phyloP scores from a whole-genome alignment of 1,284 basidiomycete genomes.

The Ceratobasidium theobromae region DNA sequence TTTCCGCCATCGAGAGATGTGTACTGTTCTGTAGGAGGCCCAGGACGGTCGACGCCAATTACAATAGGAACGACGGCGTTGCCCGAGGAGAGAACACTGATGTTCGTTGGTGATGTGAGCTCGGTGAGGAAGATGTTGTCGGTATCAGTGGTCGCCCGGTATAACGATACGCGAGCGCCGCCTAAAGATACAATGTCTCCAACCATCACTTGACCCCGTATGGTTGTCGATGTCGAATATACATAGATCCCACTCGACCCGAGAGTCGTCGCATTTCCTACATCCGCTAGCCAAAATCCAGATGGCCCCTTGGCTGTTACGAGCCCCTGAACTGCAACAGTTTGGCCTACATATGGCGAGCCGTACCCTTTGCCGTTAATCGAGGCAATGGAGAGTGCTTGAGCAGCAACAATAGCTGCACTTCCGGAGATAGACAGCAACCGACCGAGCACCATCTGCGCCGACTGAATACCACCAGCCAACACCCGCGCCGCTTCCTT shows the following conservation, averaged over 20 bases:
- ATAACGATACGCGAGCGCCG: constrained; percentile 45
- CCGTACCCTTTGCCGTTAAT: constrained; percentile 52
- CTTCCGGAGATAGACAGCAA: constrained; percentile 2
- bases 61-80: constrained; percentile 53
- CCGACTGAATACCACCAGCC: background rate
- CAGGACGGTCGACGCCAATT: constrained; percentile 55
- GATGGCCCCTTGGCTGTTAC: constrained; percentile 56
- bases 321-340: constrained; percentile 53
- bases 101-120: constrained; percentile 50
- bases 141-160: constrained; percentile 46
- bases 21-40: constrained; percentile 54
- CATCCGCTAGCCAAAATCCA: constrained; percentile 59
- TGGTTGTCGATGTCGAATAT: constrained; percentile 49
- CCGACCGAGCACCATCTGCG: constrained; percentile 21
- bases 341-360: constrained; percentile 53
- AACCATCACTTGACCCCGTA: constrained; percentile 48
- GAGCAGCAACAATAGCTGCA: constrained; percentile 3
- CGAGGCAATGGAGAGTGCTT: constrained; percentile 18
- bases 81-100: constrained; percentile 51
- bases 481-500: constrained; percentile 11
- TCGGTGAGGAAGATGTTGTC: constrained; percentile 58
- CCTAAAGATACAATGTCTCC: constrained; percentile 52
- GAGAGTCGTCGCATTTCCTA: constrained; percentile 46
- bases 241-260: constrained; percentile 50
- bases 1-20: constrained; percentile 54